Evolutionary conservation across 495 filamentous ascomycete species (phyloP).

Genomic region (Darksidea phi): DNA sequence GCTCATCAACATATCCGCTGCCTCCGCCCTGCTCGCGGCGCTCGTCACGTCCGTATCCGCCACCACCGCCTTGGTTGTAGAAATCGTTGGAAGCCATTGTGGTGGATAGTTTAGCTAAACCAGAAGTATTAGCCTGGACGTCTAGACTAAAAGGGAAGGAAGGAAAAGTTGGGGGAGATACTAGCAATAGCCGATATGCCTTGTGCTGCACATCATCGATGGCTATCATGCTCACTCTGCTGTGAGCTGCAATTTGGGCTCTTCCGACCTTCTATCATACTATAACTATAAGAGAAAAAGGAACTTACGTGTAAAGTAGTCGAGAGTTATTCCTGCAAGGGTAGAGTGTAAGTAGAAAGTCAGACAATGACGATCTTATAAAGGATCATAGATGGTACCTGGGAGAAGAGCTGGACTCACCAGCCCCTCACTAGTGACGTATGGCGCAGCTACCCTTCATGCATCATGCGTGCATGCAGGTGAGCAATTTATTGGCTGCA

Average conservation of each 20-base stretch:
- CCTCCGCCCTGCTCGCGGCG: conserved; percentile 8
- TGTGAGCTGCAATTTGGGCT: no score
- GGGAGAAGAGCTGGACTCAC: background rate
- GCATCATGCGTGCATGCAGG: background rate
- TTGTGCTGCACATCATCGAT: no score
- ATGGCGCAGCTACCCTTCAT: background rate
- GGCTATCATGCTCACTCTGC: no score
- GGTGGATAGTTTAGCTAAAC: background rate
- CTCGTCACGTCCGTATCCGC: conserved; percentile 5
- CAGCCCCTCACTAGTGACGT: conserved; percentile 10
- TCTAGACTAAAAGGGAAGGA: no score
- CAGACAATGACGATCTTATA: background rate
- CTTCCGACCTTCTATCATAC: no score
- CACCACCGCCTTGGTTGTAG: conserved; percentile 16
- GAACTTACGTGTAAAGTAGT: no score
- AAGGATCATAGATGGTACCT: background rate
- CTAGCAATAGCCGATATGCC: no score
- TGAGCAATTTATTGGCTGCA: background rate
- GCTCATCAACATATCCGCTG: conserved; percentile 17
- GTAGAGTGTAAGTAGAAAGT: no score
- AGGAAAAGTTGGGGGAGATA: no score
- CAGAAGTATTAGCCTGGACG: background rate
- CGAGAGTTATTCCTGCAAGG: no score
- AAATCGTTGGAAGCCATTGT: conserved; percentile 35
- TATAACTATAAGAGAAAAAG: no score